Evolutionary conservation across 148 eudicot species (phyloP).

Genomic region (Persicaria tinctoria): DNA sequence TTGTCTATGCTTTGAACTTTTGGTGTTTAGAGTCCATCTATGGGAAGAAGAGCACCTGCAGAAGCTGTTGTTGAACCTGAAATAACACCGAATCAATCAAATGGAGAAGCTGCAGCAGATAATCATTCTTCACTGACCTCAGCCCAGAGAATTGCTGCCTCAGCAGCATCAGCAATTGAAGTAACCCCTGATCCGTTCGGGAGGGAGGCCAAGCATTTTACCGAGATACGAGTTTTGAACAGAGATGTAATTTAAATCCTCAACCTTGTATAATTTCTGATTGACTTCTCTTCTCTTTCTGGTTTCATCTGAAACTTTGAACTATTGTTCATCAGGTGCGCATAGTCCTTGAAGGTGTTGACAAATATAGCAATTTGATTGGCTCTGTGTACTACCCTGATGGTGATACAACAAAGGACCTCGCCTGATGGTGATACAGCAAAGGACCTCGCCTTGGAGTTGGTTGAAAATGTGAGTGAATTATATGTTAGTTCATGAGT

Average conservation of each 20-base stretch:
- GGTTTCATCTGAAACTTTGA: conserved; percentile 6
- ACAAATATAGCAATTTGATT: conserved; percentile 65
- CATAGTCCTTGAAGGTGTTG: conserved; percentile 70
- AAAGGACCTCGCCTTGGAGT: conserved; percentile 79
- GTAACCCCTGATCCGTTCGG: conserved; percentile 64
- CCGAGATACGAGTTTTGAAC: conserved; percentile 76
- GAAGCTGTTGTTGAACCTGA: conserved; percentile 42
- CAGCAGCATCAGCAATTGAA: conserved; percentile 44
- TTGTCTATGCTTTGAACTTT: background rate
- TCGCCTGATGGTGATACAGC: too few species aligned
- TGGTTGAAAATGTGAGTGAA: conserved; percentile 58
- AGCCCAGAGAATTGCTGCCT: conserved; percentile 77
- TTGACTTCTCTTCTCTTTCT: background rate
- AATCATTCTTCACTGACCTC: conserved; percentile 56
- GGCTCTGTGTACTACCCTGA: conserved; percentile 84
- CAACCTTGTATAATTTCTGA: conserved; percentile 4
- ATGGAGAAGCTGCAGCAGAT: conserved; percentile 55
- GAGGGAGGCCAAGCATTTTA: conserved; percentile 93
- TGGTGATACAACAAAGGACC: too few species aligned
- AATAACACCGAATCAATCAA: conserved; percentile 32
- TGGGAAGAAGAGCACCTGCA: conserved; percentile 62
- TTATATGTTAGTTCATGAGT: background rate
- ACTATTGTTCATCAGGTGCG: conserved; percentile 49
- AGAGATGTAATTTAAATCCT: conserved; percentile 65
- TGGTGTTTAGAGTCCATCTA: conserved; percentile 60